These are phyloP conservation scores for Tylopilus intermedius DNA, from an alignment of 768 basidiomycete species.

Conservation along the genomic window DNA sequence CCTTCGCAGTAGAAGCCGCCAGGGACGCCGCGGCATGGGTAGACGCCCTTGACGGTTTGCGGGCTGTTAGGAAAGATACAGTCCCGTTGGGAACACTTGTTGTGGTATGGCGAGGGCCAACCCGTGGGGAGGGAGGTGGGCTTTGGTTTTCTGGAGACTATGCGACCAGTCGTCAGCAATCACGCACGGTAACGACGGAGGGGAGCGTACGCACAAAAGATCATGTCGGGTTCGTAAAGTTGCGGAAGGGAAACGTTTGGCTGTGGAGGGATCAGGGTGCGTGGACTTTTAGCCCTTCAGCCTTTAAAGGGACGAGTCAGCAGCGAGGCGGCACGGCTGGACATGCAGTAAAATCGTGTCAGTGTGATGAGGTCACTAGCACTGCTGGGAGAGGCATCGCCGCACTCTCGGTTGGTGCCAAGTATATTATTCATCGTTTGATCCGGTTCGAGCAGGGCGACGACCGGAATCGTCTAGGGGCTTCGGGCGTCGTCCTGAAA, in stretches of 20 bases:
- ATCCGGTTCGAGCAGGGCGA: constrained; percentile 11
- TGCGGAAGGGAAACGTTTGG: constrained; percentile 1
- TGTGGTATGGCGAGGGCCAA: constrained; percentile 36
- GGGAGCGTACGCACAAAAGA: constrained; percentile 22
- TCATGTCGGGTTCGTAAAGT: constrained; percentile 21
- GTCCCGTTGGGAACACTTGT: constrained; percentile 33
- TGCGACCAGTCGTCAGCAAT: not conserved
- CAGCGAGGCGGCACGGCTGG: constrained; percentile 15
- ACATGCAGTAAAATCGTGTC: constrained; percentile 33
- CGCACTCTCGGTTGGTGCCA: constrained; percentile 17
- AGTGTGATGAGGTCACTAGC: constrained; percentile 25
- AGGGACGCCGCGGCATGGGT: constrained; percentile 31
- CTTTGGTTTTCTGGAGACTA: constrained; percentile 32
- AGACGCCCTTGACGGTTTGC: constrained; percentile 26
- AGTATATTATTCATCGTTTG: not conserved
- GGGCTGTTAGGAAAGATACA: constrained; percentile 32
- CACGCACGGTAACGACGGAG: not conserved
- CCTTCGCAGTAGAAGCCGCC: constrained; percentile 34
- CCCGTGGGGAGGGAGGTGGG: constrained; percentile 23
- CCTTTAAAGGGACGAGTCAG: constrained; percentile 12
- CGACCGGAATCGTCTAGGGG: not conserved
- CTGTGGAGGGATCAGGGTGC: not conserved
- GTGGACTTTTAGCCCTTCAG: constrained; percentile 13
- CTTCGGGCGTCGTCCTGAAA: constrained; percentile 3
- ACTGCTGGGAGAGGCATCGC: constrained; percentile 17